A percentile compares a stretch with the other conserved stretches of the same genome.
These are phyloP conservation scores for Samsoniella hepiali DNA, from an alignment of 2,329 filamentous ascomycete genomes.

Conservation along the genomic window DNA sequence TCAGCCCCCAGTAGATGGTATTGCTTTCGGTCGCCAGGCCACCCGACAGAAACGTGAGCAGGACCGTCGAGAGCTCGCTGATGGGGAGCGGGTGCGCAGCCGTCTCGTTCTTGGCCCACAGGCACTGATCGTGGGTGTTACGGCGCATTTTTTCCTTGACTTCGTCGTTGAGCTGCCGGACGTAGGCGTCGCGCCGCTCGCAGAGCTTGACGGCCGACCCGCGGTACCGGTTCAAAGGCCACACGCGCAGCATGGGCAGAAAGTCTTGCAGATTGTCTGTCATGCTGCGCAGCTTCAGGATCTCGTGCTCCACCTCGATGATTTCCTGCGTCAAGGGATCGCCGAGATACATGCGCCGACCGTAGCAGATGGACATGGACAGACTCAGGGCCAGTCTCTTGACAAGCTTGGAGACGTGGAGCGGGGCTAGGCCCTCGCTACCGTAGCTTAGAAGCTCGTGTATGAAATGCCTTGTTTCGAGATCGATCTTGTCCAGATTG, in stretches of 20 bases:
- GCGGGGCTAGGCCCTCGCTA: background rate
- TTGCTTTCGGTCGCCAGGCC: slow-evolving; percentile 11
- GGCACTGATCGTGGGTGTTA: background rate
- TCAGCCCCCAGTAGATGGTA: slow-evolving; percentile 6
- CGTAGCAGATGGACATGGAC: slow-evolving; percentile 15
- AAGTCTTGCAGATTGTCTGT: slow-evolving; percentile 13
- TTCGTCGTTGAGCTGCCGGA: slow-evolving; percentile 4
- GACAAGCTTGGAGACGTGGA: slow-evolving; percentile 3
- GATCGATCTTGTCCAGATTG: slow-evolving; percentile 10
- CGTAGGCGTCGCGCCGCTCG: slow-evolving; percentile 12
- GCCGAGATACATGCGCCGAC: slow-evolving; percentile 9
- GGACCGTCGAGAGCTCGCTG: slow-evolving; percentile 3
- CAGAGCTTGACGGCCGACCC: background rate
- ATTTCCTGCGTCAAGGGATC: slow-evolving; percentile 8
- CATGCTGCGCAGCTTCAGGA: slow-evolving; percentile 13
- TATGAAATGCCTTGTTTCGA: slow-evolving; percentile 6
- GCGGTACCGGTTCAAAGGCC: slow-evolving; percentile 6
- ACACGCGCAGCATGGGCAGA: slow-evolving; percentile 3
- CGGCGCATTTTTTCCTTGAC: slow-evolving; percentile 3
- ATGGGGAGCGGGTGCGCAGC: slow-evolving; percentile 1
- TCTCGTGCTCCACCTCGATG: slow-evolving; percentile 12
- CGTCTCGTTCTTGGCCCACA: slow-evolving; percentile 6
- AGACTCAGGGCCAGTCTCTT: slow-evolving; percentile 7
- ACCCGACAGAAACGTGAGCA: slow-evolving; percentile 8
- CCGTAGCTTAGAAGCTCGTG: slow-evolving; percentile 12